These are phyloP conservation scores for Pseudonectria foliicola DNA, from an alignment of 2,329 filamentous ascomycete species.

Conservation along the genomic window DNA sequence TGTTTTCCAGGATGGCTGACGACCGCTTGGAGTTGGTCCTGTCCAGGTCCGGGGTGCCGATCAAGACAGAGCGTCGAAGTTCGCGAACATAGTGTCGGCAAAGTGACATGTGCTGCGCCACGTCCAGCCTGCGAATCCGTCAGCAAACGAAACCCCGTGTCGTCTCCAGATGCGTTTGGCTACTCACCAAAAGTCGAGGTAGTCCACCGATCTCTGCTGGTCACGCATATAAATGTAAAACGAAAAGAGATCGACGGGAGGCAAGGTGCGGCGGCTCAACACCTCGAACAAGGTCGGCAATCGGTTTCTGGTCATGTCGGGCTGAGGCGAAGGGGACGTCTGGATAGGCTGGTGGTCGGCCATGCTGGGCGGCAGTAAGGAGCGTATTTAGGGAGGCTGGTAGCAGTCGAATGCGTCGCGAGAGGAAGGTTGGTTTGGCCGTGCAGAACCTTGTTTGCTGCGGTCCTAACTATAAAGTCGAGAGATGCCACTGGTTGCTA, in stretches of 20 bases:
- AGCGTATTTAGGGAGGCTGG: not conserved
- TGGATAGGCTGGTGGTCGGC: conserved; percentile 22
- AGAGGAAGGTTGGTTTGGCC: conserved; percentile 9
- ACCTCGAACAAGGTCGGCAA: conserved; percentile 95
- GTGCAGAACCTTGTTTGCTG: not conserved
- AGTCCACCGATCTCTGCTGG: conserved; percentile 95
- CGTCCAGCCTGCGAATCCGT: conserved; percentile 71
- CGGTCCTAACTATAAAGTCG: too few species aligned
- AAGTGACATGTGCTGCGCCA: conserved; percentile 96
- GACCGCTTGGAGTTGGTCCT: conserved; percentile 76
- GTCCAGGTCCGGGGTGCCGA: conserved; percentile 87
- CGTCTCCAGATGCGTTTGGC: not conserved
- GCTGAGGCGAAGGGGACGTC: conserved; percentile 44
- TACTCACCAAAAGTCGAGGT: conserved; percentile 91
- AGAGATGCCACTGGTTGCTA: too few species aligned
- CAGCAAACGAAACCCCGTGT: conserved; percentile 4
- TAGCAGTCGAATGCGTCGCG: conserved; percentile 9
- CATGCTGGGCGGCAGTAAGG: conserved; percentile 14
- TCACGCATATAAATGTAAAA: conserved; percentile 99
- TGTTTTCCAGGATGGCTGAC: conserved; percentile 66
- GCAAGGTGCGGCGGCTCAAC: conserved; percentile 83
- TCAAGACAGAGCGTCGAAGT: conserved; percentile 82
- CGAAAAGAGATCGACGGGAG: conserved; percentile 93
- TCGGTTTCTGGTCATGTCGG: conserved; percentile 65
- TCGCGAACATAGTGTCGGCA: conserved; percentile 96